Evolutionary conservation across 805 yeast species (phyloP).

Genomic region (Ogataea degrootiae): DNA sequence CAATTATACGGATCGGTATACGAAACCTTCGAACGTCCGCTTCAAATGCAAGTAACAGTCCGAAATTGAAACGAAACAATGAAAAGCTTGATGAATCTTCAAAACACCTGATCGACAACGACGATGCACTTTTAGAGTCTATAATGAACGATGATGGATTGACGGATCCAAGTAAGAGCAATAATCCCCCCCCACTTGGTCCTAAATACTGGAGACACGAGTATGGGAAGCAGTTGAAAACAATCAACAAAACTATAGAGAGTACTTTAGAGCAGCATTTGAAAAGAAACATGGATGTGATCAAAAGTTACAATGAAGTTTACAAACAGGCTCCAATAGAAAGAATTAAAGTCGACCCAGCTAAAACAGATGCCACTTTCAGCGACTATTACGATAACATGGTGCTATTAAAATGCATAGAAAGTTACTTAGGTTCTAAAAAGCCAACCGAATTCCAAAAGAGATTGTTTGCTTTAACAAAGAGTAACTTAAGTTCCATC

Average conservation of each 20-base stretch:
- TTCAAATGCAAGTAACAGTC: neutral
- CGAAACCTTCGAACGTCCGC: neutral
- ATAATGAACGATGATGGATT: slow-evolving; percentile 13
- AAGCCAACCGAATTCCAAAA: slow-evolving; percentile 28
- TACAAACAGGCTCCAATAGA: slow-evolving; percentile 14
- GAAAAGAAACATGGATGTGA: slow-evolving; percentile 16
- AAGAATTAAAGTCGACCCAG: slow-evolving; percentile 19
- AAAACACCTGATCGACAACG: neutral
- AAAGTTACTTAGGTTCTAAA: slow-evolving; percentile 10
- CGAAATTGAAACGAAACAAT: neutral
- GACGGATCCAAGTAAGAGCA: slow-evolving; percentile 4
- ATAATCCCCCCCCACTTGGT: slow-evolving; percentile 3
- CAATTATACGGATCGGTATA: neutral
- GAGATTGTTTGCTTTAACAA: slow-evolving; percentile 23
- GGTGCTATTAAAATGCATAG: slow-evolving; percentile 12
- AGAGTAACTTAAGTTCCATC: slow-evolving; percentile 25
- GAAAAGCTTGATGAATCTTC: neutral
- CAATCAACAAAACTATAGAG: slow-evolving; percentile 15
- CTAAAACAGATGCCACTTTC: slow-evolving; percentile 13
- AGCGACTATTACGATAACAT: slow-evolving; percentile 15
- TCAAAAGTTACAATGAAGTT: slow-evolving; percentile 22
- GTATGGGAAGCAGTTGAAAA: slow-evolving; percentile 15
- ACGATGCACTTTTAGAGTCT: neutral
- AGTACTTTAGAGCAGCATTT: slow-evolving; percentile 19
- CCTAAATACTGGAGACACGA: slow-evolving; percentile 19